Base-by-base conservation (phyloP, 2,329 filamentous ascomycete genomes). In the Apiospora kogelbergensis region DNA sequence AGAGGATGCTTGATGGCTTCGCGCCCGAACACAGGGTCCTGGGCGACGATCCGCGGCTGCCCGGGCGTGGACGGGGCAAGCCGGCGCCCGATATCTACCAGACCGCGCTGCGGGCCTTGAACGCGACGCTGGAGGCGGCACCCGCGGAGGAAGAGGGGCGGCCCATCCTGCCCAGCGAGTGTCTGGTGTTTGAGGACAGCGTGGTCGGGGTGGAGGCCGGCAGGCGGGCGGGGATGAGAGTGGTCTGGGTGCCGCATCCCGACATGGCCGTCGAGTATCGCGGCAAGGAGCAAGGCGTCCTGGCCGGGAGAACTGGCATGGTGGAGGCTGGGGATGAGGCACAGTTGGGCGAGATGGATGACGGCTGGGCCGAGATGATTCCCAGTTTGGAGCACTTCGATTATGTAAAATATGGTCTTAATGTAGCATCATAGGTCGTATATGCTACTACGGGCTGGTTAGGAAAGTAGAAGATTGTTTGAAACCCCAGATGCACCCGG, bases 11-110 rank as follows among this genome's bases (percentile, higher is more conserved):
- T 7, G 70, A 76, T 53, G 69, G 74, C 7, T 91, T 93, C 73
- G 84, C 86, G 3, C 74, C 81, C 9, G 79, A 84, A 3, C 84
- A 89, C 69, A 82, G 84, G 9, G 85, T 93, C 0, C 78, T 91
- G 1, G 91, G 91, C 1, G 91, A 93, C 73, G 91, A 93, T 73
- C 79, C 83, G 1, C 82, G 91, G 6, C 48, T 57, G 2, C 26
- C 48, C 20, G 89, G 93, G 70, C 80, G 13, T 3, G 90, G 91
- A 0, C 79, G 89, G 30, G 91, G 91, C 1, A 94, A 94, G 77
- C 91, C 91, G 1, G 84, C 90, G 10, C 91, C 91, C 3, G 91
- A 94, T 76, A 93, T 93, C 67, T 94, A 92, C 75, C 78, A 93
- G 10, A 79, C 93, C 1, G 91, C 91, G 0, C 78, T 94, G 63